Evolutionary conservation across 306 rosid species (phyloP).

Genomic region (Castanea mollissima): DNA sequence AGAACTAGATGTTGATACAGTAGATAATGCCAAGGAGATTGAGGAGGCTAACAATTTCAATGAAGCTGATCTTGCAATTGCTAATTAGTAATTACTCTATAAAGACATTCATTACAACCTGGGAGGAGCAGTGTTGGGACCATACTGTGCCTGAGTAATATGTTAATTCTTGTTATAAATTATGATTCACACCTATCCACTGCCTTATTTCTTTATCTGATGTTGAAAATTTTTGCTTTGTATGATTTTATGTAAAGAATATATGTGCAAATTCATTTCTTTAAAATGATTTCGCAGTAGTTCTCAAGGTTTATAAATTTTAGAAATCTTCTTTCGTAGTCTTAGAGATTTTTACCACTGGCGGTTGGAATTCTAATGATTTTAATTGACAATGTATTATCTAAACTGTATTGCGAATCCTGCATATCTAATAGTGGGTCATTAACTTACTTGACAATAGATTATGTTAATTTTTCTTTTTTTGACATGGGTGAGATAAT

Average conservation of each 20-base stretch:
- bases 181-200: neutral
- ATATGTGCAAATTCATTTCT: neutral
- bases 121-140: slow-evolving; percentile 73
- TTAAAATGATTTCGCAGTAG: neutral
- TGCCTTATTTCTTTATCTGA: neutral
- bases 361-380: too few species aligned
- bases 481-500: too few species aligned
- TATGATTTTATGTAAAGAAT: neutral
- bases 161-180: slow-evolving; percentile 8
- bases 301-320: neutral
- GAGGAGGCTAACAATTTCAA: slow-evolving; percentile 6
- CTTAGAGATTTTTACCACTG: too few species aligned
- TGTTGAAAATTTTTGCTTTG: neutral
- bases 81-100: slow-evolving; percentile 39
- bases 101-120: slow-evolving; percentile 63
- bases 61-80: slow-evolving; percentile 34
- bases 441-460: neutral
- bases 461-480: too few species aligned
- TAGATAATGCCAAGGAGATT: neutral
- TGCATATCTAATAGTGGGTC: neutral
- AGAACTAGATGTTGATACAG: too few species aligned
- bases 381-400: neutral
- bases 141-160: slow-evolving; percentile 48
- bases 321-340: too few species aligned
- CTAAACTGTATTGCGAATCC: neutral